phyloP scores from a whole-genome alignment of 257 asterid species.

The Anisodus tanguticus region DNA sequence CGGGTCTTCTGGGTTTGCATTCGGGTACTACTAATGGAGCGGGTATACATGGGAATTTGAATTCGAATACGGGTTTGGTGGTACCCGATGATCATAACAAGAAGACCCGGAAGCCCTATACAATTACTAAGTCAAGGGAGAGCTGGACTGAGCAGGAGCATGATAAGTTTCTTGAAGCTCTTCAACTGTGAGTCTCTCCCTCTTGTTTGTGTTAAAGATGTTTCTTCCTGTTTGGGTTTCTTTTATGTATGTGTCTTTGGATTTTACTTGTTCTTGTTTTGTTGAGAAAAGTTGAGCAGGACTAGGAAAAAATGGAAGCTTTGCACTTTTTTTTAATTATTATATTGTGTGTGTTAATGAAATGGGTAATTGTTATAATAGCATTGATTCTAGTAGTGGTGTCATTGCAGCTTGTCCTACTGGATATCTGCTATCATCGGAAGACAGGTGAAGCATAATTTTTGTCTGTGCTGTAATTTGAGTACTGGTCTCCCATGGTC shows the following conservation, averaged over 20 bases:
- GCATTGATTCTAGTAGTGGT: background rate
- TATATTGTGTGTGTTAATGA: background rate
- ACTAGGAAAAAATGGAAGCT: background rate
- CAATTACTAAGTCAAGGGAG: slow-evolving; percentile 84
- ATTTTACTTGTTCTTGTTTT: background rate
- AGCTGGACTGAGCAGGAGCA: slow-evolving; percentile 89
- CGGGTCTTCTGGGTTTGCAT: slow-evolving; percentile 50
- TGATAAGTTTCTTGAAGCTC: slow-evolving; percentile 73
- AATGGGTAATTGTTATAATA: background rate
- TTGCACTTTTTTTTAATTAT: background rate
- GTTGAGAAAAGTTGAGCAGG: background rate
- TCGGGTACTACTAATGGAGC: slow-evolving; percentile 27
- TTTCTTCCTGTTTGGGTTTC: background rate
- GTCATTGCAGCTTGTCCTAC: no score
- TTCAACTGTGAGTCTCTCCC: slow-evolving; percentile 47
- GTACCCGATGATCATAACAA: slow-evolving; percentile 64
- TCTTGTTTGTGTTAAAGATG: no score
- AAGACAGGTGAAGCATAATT: no score
- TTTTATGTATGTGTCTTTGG: background rate
- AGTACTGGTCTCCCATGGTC: background rate
- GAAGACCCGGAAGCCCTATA: slow-evolving; percentile 81
- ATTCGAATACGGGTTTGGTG: slow-evolving; percentile 34
- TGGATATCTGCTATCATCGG: no score
- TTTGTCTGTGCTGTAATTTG: background rate
- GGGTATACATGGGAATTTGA: slow-evolving; percentile 19